These are phyloP conservation scores for Cystofilobasidium capitatum DNA, from an alignment of 768 basidiomycete genomes.

Conservation along the genomic window DNA sequence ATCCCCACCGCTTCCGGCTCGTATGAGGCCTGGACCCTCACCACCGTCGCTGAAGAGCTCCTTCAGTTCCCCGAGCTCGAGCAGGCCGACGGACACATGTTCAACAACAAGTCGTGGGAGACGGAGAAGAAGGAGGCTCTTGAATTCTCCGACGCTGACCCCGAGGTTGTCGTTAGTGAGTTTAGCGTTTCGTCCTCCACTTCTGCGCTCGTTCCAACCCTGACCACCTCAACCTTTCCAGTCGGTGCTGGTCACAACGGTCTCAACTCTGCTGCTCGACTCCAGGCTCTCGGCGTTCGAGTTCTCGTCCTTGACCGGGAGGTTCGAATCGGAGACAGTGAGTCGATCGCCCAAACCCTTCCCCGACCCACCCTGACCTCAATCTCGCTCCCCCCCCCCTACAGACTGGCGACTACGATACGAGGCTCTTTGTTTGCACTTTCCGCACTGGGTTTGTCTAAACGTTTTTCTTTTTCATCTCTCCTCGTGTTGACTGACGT, in stretches of 20 bases:
- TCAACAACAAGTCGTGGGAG: conserved; percentile 23
- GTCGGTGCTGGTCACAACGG: conserved; percentile 37
- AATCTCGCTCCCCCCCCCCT: too few relatives aligned
- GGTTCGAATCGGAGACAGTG: conserved; percentile 39
- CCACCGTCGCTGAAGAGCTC: conserved; percentile 53
- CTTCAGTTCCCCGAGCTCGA: conserved; percentile 50
- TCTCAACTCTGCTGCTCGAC: conserved; percentile 44
- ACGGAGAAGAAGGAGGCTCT: conserved; percentile 27
- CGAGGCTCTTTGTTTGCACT: conserved; percentile 43
- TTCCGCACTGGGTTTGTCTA: conserved; percentile 21
- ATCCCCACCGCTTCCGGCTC: conserved; percentile 44
- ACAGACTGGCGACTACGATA: conserved; percentile 37
- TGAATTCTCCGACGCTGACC: conserved; percentile 48
- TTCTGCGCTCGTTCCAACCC: conserved; percentile 25
- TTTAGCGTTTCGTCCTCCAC: conserved; percentile 50
- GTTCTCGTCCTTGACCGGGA: conserved; percentile 42
- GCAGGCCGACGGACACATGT: conserved; percentile 41
- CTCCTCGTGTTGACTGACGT: conserved; percentile 24
- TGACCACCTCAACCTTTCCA: conserved; percentile 9
- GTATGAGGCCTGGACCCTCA: conserved; percentile 56
- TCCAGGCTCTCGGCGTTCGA: conserved; percentile 43
- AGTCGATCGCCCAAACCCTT: too few relatives aligned
- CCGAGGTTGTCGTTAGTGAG: conserved; percentile 49
- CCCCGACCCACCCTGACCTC: too few relatives aligned
- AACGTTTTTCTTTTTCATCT: not conserved